Evolutionary conservation across 1,284 basidiomycete species (phyloP).

Genomic region (Schizophyllum commune): DNA sequence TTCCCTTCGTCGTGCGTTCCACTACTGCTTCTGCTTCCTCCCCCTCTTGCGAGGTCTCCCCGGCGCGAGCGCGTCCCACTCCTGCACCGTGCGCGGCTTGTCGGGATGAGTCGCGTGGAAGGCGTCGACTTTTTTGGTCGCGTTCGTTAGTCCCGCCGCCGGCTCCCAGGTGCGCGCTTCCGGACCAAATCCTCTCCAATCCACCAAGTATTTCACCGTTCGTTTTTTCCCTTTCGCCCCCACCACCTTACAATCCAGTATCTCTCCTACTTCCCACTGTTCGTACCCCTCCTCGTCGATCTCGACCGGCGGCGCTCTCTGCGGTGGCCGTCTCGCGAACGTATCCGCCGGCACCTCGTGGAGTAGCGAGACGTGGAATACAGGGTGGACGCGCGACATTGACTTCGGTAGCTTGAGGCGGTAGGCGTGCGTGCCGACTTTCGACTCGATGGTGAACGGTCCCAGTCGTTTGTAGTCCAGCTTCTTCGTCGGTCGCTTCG

Average conservation of each 20-base stretch:
- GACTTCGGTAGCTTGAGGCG: constrained; percentile 24
- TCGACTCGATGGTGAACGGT: constrained; percentile 25
- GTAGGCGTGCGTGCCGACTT: constrained; percentile 17
- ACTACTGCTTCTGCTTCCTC: no score
- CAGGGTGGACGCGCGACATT: constrained; percentile 24
- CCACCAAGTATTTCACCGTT: background rate
- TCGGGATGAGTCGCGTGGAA: background rate
- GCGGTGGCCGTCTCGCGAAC: no score
- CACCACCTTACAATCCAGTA: background rate
- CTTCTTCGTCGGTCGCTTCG: background rate
- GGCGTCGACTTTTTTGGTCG: background rate
- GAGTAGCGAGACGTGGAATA: constrained; percentile 34
- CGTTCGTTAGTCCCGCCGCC: background rate
- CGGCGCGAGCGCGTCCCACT: no score
- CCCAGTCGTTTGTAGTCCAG: constrained; percentile 28
- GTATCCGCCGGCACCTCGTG: constrained; percentile 9
- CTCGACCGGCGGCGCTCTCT: background rate
- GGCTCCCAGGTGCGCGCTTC: constrained; percentile 3
- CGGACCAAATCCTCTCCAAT: constrained; percentile 3
- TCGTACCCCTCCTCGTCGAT: background rate
- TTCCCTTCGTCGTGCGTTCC: no score
- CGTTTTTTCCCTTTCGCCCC: background rate
- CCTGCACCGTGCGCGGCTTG: no score
- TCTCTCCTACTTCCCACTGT: constrained; percentile 2
- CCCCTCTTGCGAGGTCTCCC: no score